Conservation (phyloP, 345 rosid genomes). For the Brassica juncea region DNA sequence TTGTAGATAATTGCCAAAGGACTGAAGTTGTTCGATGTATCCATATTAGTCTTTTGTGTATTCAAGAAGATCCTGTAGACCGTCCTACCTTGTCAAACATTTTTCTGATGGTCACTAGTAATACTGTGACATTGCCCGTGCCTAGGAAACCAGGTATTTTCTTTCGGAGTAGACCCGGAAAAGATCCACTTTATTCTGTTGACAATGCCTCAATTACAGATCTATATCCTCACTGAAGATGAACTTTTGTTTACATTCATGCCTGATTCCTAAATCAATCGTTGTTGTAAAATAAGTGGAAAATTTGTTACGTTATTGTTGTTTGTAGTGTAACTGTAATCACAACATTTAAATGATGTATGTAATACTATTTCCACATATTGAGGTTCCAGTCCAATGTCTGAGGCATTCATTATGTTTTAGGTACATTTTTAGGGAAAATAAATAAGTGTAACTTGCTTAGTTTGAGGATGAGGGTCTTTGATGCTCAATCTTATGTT, state of each 20-base stretch:
- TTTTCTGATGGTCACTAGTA: constrained; percentile 46
- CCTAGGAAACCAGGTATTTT: constrained; percentile 49
- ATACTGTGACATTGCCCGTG: constrained; percentile 33
- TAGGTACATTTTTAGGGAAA: too few relatives aligned
- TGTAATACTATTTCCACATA: too few relatives aligned
- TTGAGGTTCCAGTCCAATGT: too few relatives aligned
- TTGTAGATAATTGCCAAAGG: constrained; percentile 34
- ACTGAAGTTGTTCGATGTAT: constrained; percentile 51
- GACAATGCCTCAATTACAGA: neutral
- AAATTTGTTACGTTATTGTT: too few relatives aligned
- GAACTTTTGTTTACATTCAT: neutral
- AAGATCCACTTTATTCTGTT: neutral
- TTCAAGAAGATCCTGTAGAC: constrained; percentile 58
- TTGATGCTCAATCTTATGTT: too few relatives aligned
- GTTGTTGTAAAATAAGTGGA: neutral
- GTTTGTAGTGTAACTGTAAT: too few relatives aligned
- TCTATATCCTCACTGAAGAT: neutral
- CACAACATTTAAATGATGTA: too few relatives aligned
- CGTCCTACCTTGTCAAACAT: constrained; percentile 55
- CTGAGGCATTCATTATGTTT: too few relatives aligned
- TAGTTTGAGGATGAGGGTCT: too few relatives aligned
- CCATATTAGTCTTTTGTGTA: constrained; percentile 62
- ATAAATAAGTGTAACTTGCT: too few relatives aligned
- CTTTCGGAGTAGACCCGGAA: neutral
- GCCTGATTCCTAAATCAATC: neutral